These are phyloP conservation scores for Jimgerdemannia lactiflua DNA, from an alignment of 192 early-diverging fungal species.

Conservation along the genomic window DNA sequence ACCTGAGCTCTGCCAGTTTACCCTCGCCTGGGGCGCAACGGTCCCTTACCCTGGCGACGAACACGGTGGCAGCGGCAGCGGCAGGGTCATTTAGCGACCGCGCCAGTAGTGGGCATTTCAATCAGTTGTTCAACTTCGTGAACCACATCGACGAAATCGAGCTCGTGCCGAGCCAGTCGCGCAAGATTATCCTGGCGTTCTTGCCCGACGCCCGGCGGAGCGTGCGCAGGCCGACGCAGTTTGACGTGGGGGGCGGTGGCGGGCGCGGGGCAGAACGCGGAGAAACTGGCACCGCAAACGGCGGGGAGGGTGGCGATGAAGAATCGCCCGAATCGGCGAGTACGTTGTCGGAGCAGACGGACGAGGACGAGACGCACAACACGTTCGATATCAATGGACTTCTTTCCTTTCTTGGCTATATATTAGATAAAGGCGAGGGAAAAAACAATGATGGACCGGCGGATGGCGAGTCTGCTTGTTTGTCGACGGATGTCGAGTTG, in stretches of 20 bases:
- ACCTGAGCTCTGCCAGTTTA: neutral
- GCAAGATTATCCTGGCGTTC: conserved; percentile 79
- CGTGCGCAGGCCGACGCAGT: neutral
- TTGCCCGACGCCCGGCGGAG: conserved; percentile 41
- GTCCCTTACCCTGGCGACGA: conserved; percentile 46
- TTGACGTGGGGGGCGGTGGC: conserved; percentile 25
- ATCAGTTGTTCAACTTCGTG: conserved; percentile 94
- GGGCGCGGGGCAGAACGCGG: conserved; percentile 12
- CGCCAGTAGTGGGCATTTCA: conserved; percentile 58
- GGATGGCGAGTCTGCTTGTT: neutral
- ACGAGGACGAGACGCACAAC: conserved; percentile 61
- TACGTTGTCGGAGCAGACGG: conserved; percentile 21
- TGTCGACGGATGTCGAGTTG: neutral
- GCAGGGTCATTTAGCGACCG: conserved; percentile 33
- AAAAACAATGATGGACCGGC: neutral
- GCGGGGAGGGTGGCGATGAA: conserved; percentile 31
- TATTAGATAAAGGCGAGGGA: conserved; percentile 11
- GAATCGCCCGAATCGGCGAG: conserved; percentile 26
- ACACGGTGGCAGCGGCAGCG: conserved; percentile 62
- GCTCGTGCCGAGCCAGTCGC: conserved; percentile 63
- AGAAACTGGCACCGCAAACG: conserved; percentile 20
- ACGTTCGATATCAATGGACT: conserved; percentile 80
- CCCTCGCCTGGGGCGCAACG: neutral
- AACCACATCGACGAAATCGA: conserved; percentile 71
- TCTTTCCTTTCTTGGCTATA: conserved; percentile 80